Evolutionary conservation across 2,329 filamentous ascomycete species (phyloP).

Genomic region (Ramularia endophylla): DNA sequence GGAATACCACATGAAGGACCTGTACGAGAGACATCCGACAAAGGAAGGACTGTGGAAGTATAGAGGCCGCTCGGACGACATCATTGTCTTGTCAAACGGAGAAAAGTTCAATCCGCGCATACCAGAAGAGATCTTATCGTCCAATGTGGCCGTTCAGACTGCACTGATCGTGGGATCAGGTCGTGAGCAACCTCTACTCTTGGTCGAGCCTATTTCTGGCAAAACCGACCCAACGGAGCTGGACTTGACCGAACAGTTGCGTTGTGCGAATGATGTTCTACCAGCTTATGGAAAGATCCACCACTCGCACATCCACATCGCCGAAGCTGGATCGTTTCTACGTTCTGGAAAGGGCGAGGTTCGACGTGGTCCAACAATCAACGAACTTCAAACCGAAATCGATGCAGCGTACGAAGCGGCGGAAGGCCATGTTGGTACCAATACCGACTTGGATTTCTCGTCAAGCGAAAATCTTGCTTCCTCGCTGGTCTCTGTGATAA

Average conservation of each 20-base stretch:
- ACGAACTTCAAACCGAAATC: slow-evolving; percentile 1
- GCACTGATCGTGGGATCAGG: slow-evolving; percentile 30
- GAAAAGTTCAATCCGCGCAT: slow-evolving; percentile 23
- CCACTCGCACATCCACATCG: slow-evolving; percentile 39
- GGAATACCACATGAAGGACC: slow-evolving; percentile 32
- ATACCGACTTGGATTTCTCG: not conserved
- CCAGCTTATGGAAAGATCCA: slow-evolving; percentile 40
- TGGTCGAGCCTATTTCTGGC: slow-evolving; percentile 32
- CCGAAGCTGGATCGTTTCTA: slow-evolving; percentile 6
- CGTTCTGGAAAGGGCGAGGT: slow-evolving; percentile 13
- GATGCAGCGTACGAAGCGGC: slow-evolving; percentile 2
- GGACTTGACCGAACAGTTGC: no score
- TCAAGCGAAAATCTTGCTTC: not conserved
- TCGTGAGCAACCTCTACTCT: slow-evolving; percentile 25
- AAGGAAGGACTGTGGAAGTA: slow-evolving; percentile 24
- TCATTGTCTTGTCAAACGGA: slow-evolving; percentile 27
- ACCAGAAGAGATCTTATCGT: slow-evolving; percentile 11
- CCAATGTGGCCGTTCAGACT: slow-evolving; percentile 22
- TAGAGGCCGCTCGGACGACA: slow-evolving; percentile 26
- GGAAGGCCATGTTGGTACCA: not conserved
- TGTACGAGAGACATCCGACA: slow-evolving; percentile 23
- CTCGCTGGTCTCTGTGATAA: not conserved
- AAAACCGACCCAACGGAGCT: slow-evolving; percentile 40
- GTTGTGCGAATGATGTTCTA: slow-evolving; percentile 36
- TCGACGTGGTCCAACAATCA: slow-evolving; percentile 7